Conservation (phyloP, 768 basidiomycete species). For the Stropharia rugosoannulata region DNA sequence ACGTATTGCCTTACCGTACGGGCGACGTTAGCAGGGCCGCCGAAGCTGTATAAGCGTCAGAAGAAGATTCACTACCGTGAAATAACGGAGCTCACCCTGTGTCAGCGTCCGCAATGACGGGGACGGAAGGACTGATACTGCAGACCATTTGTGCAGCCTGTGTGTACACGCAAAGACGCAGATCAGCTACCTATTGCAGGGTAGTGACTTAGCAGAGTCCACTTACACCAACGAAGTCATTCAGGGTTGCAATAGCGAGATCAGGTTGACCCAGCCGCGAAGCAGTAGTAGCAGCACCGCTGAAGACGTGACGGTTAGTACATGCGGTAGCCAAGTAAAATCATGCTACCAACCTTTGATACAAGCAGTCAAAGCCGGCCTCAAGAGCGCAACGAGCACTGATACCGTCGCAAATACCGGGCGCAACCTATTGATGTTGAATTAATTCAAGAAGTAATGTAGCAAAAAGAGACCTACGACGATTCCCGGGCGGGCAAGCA, state of each 20-base stretch:
- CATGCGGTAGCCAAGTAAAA: not conserved
- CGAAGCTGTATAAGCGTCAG: conserved; percentile 39
- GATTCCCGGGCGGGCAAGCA: conserved; percentile 71
- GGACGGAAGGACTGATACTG: conserved; percentile 58
- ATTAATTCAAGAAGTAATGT: conserved; percentile 56
- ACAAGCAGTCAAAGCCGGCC: conserved; percentile 77
- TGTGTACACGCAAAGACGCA: not conserved
- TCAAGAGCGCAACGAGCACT: conserved; percentile 79
- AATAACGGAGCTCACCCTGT: conserved; percentile 49
- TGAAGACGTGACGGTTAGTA: conserved; percentile 16
- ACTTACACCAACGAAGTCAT: conserved; percentile 66
- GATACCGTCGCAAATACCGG: conserved; percentile 79
- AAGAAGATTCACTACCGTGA: not conserved
- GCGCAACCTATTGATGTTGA: conserved; percentile 49
- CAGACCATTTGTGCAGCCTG: conserved; percentile 72
- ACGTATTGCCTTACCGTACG: conserved; percentile 71
- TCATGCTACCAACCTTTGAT: conserved; percentile 47
- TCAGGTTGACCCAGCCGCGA: conserved; percentile 79
- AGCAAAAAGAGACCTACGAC: conserved; percentile 74
- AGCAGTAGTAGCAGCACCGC: conserved; percentile 79
- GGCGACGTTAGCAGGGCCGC: conserved; percentile 71
- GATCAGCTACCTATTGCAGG: conserved; percentile 4
- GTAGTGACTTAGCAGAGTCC: not conserved
- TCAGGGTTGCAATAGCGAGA: conserved; percentile 74
- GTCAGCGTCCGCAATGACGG: conserved; percentile 79